These are phyloP conservation scores for Teratosphaeria zuluensis DNA, from an alignment of 2,329 filamentous ascomycete species.

Conservation along the genomic window DNA sequence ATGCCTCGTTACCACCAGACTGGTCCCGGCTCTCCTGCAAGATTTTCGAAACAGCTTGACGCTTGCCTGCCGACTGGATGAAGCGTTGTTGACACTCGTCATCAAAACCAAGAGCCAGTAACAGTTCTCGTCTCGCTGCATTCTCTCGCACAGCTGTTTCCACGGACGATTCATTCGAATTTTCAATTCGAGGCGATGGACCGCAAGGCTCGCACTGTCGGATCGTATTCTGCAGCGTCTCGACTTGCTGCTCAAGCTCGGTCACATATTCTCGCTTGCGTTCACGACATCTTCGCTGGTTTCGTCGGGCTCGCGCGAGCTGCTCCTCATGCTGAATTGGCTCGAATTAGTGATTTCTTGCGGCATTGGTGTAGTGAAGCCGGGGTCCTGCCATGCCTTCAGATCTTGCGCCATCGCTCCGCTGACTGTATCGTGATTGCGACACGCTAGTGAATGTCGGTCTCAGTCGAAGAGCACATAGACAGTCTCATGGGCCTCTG, in stretches of 20 bases:
- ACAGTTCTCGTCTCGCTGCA: not conserved
- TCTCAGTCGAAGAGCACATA: not conserved
- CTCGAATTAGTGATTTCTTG: conserved; percentile 27
- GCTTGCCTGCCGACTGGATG: not conserved
- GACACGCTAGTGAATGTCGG: not conserved
- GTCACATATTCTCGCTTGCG: not conserved
- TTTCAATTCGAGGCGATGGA: not conserved
- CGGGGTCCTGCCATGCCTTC: not conserved
- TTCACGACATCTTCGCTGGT: not conserved
- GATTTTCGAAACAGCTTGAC: not conserved
- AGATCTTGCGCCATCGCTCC: not conserved
- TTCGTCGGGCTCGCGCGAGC: not conserved
- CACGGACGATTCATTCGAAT: not conserved
- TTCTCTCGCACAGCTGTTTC: not conserved
- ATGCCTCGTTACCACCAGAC: not conserved
- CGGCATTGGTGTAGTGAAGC: not conserved
- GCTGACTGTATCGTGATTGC: not conserved
- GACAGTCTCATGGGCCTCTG: not conserved
- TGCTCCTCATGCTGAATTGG: conserved; percentile 9
- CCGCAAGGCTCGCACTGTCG: not conserved
- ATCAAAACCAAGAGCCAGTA: not conserved
- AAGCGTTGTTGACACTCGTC: not conserved
- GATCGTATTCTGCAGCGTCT: not conserved
- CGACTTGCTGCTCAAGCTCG: not conserved
- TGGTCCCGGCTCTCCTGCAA: not conserved